phyloP scores from a whole-genome alignment of 1,284 basidiomycete species.

The Trichosporon sp. region DNA sequence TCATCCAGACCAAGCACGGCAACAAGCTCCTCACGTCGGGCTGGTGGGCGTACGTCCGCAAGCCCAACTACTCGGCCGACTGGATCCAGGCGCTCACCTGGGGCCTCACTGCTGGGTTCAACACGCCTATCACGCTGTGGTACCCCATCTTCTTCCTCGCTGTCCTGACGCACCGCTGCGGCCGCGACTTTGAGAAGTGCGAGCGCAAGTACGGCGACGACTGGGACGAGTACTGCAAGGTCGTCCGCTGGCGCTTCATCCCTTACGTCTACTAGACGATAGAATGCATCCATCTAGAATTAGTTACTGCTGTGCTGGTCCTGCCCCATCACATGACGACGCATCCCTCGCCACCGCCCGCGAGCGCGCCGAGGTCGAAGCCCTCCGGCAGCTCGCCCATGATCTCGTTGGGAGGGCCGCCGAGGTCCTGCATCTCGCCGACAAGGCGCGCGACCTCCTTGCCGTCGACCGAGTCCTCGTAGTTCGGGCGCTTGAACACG shows the following conservation, averaged over 20 bases:
- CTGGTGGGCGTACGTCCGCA: constrained; percentile 70
- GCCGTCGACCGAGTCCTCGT: constrained; percentile 59
- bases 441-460: constrained; percentile 42
- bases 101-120: constrained; percentile 78
- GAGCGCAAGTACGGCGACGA: constrained; percentile 91
- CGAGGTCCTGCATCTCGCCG: constrained; percentile 54
- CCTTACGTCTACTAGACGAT: constrained; percentile 55
- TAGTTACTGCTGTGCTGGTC: neutral
- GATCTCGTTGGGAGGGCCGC: constrained; percentile 81
- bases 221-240: constrained; percentile 78
- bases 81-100: constrained; percentile 75
- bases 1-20: constrained; percentile 89
- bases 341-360: neutral
- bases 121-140: constrained; percentile 88
- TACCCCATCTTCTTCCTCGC: constrained; percentile 90
- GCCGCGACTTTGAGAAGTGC: constrained; percentile 90
- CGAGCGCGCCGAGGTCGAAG: constrained; percentile 37
- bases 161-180: constrained; percentile 80
- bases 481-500: constrained; percentile 66
- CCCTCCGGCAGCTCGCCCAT: constrained; percentile 87
- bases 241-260: constrained; percentile 87
- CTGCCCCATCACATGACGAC: neutral
- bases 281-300: neutral
- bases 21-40: constrained; percentile 55
- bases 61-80: constrained; percentile 53